Base-by-base conservation (phyloP, 2,329 filamentous ascomycete genomes). In the Colletotrichum phormii region DNA sequence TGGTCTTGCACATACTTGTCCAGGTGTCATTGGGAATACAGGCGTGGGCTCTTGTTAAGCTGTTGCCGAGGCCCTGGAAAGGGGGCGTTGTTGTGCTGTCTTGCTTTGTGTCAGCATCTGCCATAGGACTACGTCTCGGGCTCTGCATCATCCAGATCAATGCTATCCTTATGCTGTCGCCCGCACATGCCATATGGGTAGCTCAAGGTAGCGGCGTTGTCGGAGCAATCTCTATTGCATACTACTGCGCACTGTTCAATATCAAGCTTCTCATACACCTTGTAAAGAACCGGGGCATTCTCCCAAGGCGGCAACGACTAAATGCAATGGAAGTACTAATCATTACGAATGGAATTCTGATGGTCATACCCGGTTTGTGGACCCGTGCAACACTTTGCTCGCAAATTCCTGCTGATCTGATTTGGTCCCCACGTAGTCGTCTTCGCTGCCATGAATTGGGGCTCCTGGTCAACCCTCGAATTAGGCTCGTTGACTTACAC, bases 231-330 rank as follows among this genome's bases (percentile, higher is more conserved):
- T 84, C 83, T 18, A 85, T 86, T 42, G 84, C 82, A 72, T 90
- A 87, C 84, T 90, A 89, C 80, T 89, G 87, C 76, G 85, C 86
- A 51, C 75, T 90, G 46, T 90, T 90, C 81, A 88, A 88, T 77
- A 75, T 83, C 67, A 86, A 89, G 68, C 81, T 90, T 11, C 78
- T 86, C 62, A 75, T 81, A 24, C 88, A 90, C 76, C 82, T 90
- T 72, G 78, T 83, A 55, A 77, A 80, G 9, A 87, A 86, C 74
- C 81, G 87, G 31, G 85, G 84, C 59, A 78, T 90, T 7, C 80
- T 90, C 1, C 84, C 84, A 0, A 80, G 80, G 0, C 79, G 82
- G 4, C 80, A 80, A 61, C 79, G 82, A 0, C 77, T 90, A 51
- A 86, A 80, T 0, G 84, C 87, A 5, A 86, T 90, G 82, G 88